A percentile compares a stretch with the other conserved stretches of the same genome.
phyloP scores from a whole-genome alignment of 192 early-diverging fungal genomes.

The Diversispora eburnea region DNA sequence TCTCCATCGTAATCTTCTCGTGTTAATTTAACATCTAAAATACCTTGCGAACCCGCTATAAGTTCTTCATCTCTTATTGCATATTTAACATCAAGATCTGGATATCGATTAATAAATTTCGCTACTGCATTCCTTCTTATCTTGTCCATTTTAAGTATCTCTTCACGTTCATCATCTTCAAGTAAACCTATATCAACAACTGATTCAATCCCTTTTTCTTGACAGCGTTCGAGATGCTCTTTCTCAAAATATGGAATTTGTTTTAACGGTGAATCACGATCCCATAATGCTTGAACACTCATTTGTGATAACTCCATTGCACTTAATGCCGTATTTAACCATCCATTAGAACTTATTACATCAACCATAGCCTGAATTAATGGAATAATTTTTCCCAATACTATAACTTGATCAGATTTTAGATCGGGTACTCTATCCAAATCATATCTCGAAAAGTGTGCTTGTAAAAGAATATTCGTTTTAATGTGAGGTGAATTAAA shows the following conservation, averaged over 20 bases:
- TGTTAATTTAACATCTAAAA: conserved; percentile 68
- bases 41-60: conserved; percentile 60
- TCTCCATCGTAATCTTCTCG: conserved; percentile 76
- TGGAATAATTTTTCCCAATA: conserved; percentile 65
- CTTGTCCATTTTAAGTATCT: conserved; percentile 60
- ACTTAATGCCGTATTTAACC: conserved; percentile 83
- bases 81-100: conserved; percentile 81
- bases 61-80: conserved; percentile 62
- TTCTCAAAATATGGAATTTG: conserved; percentile 86
- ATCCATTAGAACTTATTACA: conserved; percentile 88
- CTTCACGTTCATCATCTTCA: conserved; percentile 78
- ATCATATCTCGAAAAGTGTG: conserved; percentile 87
- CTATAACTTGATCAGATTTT: conserved; percentile 78
- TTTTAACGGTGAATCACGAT: conserved; percentile 83
- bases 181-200: conserved; percentile 95
- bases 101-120: conserved; percentile 86
- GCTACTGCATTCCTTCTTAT: conserved; percentile 77
- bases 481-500: conserved; percentile 91
- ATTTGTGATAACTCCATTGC: conserved; percentile 98
- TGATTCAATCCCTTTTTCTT: conserved; percentile 67
- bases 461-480: conserved; percentile 89
- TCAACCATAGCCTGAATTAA: conserved; percentile 93
- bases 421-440: conserved; percentile 77
- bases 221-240: conserved; percentile 68
- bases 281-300: conserved; percentile 96